Percentiles rank a stretch among this genome's conserved stretches.
These are phyloP conservation scores for Mortierella sp. DNA, from an alignment of 371 early-diverging fungal species.

Conservation along the genomic window DNA sequence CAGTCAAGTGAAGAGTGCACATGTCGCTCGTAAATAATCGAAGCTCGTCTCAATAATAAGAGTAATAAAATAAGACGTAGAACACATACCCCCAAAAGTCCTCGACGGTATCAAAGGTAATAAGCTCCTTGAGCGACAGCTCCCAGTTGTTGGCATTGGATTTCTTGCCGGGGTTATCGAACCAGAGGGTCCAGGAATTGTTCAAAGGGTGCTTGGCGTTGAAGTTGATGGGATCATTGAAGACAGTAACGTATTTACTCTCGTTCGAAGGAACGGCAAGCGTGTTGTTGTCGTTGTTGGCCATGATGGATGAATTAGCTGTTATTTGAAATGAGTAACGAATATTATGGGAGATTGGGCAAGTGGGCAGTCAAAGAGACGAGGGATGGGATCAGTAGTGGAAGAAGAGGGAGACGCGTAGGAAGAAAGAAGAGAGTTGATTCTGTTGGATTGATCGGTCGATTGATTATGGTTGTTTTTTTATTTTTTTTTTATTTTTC, in stretches of 20 bases:
- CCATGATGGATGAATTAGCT: slow-evolving; percentile 19
- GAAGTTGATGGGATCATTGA: slow-evolving; percentile 72
- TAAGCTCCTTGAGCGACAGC: slow-evolving; percentile 86
- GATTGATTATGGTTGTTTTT: slow-evolving; percentile 6
- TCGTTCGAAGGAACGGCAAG: slow-evolving; percentile 41
- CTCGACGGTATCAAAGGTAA: slow-evolving; percentile 90
- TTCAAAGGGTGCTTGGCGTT: slow-evolving; percentile 92
- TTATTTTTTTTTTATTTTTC: neutral
- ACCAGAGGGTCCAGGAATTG: slow-evolving; percentile 94
- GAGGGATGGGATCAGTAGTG: slow-evolving; percentile 1
- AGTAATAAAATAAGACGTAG: neutral
- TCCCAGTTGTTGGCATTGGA: slow-evolving; percentile 86
- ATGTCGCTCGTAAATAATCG: too few species aligned
- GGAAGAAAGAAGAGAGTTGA: too few species aligned
- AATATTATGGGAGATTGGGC: too few species aligned
- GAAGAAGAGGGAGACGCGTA: neutral
- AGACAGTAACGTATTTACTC: slow-evolving; percentile 60
- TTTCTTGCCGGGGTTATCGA: slow-evolving; percentile 87
- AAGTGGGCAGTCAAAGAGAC: neutral
- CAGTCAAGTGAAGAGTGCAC: too few species aligned
- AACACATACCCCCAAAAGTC: slow-evolving; percentile 92
- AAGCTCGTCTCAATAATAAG: too few species aligned
- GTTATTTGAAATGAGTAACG: neutral
- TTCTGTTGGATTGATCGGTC: too few species aligned
- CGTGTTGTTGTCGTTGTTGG: slow-evolving; percentile 38